Evolutionary conservation across 352 stramenopile genomes (phyloP).

Genomic region (Phytopythium aichiense): DNA sequence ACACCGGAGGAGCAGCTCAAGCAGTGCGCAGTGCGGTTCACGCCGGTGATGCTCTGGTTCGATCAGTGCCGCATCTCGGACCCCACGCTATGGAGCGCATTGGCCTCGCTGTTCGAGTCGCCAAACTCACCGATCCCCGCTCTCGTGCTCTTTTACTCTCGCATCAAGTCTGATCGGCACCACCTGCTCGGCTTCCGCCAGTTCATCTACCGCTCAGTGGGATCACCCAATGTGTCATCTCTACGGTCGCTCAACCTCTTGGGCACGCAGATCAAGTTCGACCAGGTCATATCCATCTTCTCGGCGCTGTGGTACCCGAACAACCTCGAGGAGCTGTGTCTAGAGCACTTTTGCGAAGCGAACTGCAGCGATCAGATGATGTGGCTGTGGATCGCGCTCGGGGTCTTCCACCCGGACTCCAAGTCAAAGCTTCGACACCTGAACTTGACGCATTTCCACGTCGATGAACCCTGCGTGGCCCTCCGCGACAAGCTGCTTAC

Average conservation of each 20-base stretch:
- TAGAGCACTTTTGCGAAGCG: slow-evolving; percentile 21
- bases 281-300: slow-evolving; percentile 18
- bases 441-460: slow-evolving; percentile 21
- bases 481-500: slow-evolving; percentile 11
- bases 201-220: slow-evolving; percentile 3
- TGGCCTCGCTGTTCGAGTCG: background rate
- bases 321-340: slow-evolving; percentile 14
- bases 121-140: background rate
- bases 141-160: slow-evolving; percentile 6
- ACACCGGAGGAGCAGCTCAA: background rate
- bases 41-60: slow-evolving; percentile 5
- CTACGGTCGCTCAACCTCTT: slow-evolving; percentile 23
- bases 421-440: slow-evolving; percentile 18
- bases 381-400: slow-evolving; percentile 41
- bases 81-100: background rate
- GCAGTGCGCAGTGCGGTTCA: slow-evolving; percentile 2
- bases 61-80: slow-evolving; percentile 6
- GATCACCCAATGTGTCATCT: slow-evolving; percentile 10
- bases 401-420: slow-evolving; percentile 37
- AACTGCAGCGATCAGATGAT: slow-evolving; percentile 14
- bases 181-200: slow-evolving; percentile 2
- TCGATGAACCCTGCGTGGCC: slow-evolving; percentile 8
- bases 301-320: slow-evolving; percentile 25
- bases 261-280: slow-evolving; percentile 11
- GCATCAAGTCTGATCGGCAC: background rate